A percentile compares a stretch with the other conserved stretches of the same genome.
phyloP scores from a whole-genome alignment of 352 stramenopile genomes.

The Globisporangium lucens region DNA sequence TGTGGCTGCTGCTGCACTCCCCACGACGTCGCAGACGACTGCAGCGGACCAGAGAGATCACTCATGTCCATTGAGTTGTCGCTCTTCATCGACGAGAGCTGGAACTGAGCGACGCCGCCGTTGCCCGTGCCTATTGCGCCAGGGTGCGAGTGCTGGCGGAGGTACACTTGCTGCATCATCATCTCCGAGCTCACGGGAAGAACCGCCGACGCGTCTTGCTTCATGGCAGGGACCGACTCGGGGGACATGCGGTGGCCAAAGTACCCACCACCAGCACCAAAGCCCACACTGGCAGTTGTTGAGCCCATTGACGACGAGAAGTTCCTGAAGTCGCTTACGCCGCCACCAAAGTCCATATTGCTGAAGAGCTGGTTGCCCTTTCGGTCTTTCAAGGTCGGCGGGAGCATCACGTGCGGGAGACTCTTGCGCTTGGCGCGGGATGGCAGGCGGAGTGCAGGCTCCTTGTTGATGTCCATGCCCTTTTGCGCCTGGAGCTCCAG shows the following conservation, averaged over 20 bases:
- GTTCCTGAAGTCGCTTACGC: conserved; percentile 20
- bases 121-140: conserved; percentile 6
- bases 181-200: conserved; percentile 28
- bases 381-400: conserved; percentile 18
- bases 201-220: conserved; percentile 30
- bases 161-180: conserved; percentile 25
- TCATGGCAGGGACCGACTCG: conserved; percentile 13
- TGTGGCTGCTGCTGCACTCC: not conserved
- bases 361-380: conserved; percentile 35
- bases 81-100: conserved; percentile 13
- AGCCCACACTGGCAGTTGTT: not conserved
- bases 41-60: conserved; percentile 14
- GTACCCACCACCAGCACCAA: conserved; percentile 2
- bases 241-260: conserved; percentile 8
- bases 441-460: conserved; percentile 20
- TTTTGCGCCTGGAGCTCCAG: conserved; percentile 15
- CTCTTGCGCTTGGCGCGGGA: conserved; percentile 44
- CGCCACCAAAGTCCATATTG: conserved; percentile 8
- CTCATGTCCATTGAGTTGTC: conserved; percentile 21
- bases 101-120: not conserved
- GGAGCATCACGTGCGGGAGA: conserved; percentile 34
- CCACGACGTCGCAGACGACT: conserved; percentile 2
- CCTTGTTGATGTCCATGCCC: conserved; percentile 19
- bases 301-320: conserved; percentile 13
- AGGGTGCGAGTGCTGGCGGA: conserved; percentile 23